These are phyloP conservation scores for Nitzschia sp. DNA, from an alignment of 108 stramenopile genomes.

Conservation along the genomic window DNA sequence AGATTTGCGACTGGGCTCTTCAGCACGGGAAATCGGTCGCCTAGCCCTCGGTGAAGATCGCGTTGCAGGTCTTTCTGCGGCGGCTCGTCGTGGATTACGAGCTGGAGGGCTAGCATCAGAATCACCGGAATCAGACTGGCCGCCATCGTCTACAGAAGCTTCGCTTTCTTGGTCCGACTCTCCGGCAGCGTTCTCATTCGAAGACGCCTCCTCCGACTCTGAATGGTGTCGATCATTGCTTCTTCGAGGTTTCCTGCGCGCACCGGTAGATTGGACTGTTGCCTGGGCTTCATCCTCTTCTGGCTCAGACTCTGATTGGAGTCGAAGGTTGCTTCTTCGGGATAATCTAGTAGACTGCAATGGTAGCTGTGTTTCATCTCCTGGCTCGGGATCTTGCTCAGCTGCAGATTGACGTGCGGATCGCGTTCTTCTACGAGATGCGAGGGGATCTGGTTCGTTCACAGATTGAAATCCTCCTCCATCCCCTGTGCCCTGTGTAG, in stretches of 20 bases:
- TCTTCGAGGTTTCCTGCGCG: no score
- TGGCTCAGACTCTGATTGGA: no score
- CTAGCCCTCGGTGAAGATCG: slow-evolving; percentile 4
- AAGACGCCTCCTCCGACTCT: no score
- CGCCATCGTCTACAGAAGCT: neutral
- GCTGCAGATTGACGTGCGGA: no score
- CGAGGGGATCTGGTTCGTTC: neutral
- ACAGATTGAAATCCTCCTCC: neutral
- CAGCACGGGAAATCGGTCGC: neutral
- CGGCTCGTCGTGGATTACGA: neutral
- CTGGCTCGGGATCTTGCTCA: no score
- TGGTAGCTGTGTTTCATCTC: no score
- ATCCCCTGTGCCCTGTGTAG: neutral
- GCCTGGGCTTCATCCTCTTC: no score
- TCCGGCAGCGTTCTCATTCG: neutral
- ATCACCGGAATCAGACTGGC: neutral
- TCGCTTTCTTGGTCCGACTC: slow-evolving; percentile 9
- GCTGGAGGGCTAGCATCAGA: neutral
- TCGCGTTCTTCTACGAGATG: neutral
- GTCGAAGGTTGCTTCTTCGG: no score
- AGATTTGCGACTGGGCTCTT: neutral
- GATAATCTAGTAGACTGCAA: no score
- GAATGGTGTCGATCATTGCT: no score
- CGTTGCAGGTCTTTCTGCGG: neutral
- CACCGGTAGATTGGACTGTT: no score